Evolutionary conservation across 306 rosid genomes (phyloP).

Genomic region (Cucumis cinereus): DNA sequence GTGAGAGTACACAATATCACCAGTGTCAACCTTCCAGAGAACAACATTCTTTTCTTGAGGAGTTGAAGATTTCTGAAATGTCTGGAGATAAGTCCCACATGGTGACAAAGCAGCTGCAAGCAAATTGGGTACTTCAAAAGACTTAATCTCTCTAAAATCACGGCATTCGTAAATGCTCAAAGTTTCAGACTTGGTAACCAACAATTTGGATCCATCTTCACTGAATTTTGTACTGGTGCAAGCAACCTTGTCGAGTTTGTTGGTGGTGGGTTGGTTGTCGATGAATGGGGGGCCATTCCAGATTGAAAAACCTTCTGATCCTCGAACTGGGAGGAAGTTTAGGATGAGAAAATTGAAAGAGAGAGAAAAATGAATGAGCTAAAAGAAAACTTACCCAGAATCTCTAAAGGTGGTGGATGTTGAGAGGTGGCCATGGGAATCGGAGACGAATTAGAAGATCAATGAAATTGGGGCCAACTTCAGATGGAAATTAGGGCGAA

Average conservation of each 20-base stretch:
- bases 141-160: conserved; percentile 41
- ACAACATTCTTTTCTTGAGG: conserved; percentile 70
- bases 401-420: conserved; percentile 41
- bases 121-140: conserved; percentile 53
- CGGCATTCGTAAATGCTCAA: conserved; percentile 40
- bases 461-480: not conserved
- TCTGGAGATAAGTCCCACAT: conserved; percentile 57
- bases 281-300: conserved; percentile 80
- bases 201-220: conserved; percentile 57
- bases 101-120: conserved; percentile 58
- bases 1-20: conserved; percentile 45
- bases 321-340: conserved; percentile 40
- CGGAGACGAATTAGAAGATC: not conserved
- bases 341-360: not conserved
- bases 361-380: not conserved
- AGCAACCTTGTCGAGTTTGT: conserved; percentile 42
- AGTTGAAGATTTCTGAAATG: conserved; percentile 50
- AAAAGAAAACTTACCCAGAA: conserved; percentile 41
- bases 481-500: not conserved
- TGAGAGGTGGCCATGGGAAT: conserved; percentile 43
- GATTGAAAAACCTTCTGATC: conserved; percentile 53
- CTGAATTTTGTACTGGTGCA: conserved; percentile 53
- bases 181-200: conserved; percentile 53
- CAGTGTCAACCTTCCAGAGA: conserved; percentile 53
- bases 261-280: conserved; percentile 40